A percentile compares a stretch with the other conserved stretches of the same genome.
Conservation (phyloP, 495 filamentous ascomycete species). For the Pseudotulostoma volvatum region DNA sequence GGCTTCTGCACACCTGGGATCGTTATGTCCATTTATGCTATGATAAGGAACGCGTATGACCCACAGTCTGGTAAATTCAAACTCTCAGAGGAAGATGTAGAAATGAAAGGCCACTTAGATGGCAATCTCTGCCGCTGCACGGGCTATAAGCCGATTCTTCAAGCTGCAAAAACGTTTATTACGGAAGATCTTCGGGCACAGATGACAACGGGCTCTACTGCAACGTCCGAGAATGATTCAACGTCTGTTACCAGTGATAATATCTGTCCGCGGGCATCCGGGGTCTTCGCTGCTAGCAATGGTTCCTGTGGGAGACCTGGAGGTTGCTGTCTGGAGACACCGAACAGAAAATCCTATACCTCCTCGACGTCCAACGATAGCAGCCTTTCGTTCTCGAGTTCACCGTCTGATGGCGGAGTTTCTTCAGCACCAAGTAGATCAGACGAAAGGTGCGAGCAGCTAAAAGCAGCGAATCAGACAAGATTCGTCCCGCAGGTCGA, state of each 20-base stretch:
- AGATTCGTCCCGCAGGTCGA: constrained; percentile 32
- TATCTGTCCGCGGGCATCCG: too few species aligned
- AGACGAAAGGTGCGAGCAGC: constrained; percentile 24
- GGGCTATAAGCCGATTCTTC: constrained; percentile 84
- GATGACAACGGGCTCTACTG: constrained; percentile 22
- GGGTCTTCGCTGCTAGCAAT: neutral
- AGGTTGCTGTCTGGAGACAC: constrained; percentile 38
- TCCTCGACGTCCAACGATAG: too few species aligned
- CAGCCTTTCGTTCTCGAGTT: too few species aligned
- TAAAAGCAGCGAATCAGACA: constrained; percentile 2
- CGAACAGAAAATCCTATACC: too few species aligned
- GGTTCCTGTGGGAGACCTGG: constrained; percentile 24
- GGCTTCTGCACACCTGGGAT: constrained; percentile 95
- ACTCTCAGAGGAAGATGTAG: constrained; percentile 14
- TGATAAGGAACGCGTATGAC: neutral
- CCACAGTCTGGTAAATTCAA: neutral
- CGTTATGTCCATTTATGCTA: constrained; percentile 51
- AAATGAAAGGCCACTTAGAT: constrained; percentile 81
- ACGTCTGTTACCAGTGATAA: too few species aligned
- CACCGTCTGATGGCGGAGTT: too few species aligned
- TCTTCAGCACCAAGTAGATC: too few species aligned
- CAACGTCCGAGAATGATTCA: constrained; percentile 18
- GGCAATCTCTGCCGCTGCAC: constrained; percentile 94
- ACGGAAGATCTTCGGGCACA: constrained; percentile 24
- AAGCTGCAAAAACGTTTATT: constrained; percentile 47